Evolutionary conservation across 768 basidiomycete species (phyloP), one percentile per base, ranked within the genome.

Genomic region (Mycena filopes): DNA sequence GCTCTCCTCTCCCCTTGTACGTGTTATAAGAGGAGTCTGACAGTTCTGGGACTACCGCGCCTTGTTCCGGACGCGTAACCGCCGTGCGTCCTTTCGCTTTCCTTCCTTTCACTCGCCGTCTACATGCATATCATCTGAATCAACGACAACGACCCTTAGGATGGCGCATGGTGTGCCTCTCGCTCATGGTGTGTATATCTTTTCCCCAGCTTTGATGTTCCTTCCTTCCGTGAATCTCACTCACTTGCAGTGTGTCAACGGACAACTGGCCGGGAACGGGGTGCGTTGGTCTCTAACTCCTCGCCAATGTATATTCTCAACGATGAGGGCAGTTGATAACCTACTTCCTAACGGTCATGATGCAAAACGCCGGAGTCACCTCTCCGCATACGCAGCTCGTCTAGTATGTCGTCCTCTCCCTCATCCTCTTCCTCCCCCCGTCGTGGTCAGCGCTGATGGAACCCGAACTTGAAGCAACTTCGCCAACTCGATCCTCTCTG

Each of bases 211-310:
- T 25, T 10, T 29, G 29, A 10, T 12, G 13, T 2, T 5, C 26
- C 10, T 6, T 18, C 18, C 28, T 42, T 4, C 4, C 12, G 0
- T 33, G 23, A 31, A 49, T 16, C 11, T 45, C 0, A 49, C 15
- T 28, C 15, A 18, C 8, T 41, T 13, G 5, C 21, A 66, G 65
- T 69, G 68, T 69, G 42, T 72, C 43, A 74, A 74, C 55, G 73
- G 73, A 42, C 73, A 74, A 45, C 55, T 74, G 9, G 73, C 73
- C 5, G 73, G 73, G 10, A 74, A 74, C 49, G 73, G 73, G 21
- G 70, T 72, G 40, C 26, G 71, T 64, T 3, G 23, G 13, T 8
- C 28, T 9, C 18, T 25, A 3, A 6, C 13, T 1, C 42, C 45
- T 49, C 20, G n/a, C n/a, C n/a, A n/a, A n/a, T n/a, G n/a, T n/a